Base-by-base conservation (phyloP, 495 filamentous ascomycete species). In the Aspergillus saccharolyticus region DNA sequence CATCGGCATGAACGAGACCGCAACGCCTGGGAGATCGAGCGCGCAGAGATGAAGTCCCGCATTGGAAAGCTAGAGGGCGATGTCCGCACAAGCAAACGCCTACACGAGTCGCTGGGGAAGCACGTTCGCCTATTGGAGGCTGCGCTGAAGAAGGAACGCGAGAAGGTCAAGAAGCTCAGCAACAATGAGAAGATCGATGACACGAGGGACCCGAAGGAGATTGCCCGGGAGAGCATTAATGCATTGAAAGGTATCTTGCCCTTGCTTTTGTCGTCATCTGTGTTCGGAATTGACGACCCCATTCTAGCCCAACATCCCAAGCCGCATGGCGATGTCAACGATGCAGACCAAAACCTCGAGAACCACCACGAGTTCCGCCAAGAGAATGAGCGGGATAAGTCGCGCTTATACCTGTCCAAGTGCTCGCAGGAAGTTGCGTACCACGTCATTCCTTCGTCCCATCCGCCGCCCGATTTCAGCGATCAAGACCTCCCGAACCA, bases 11-110 rank as follows among this genome's bases (percentile, higher is more conserved):
- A 99, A 71, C 89, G 94, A 74, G 95, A 96, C 65, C 87, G 95
- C 64, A 99, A 99, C 72, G 88, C 90, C 19, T 99, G 94, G 94
- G 94, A 97, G 67, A 98, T 98, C 68, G 94, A 98, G 74, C 85
- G 90, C 67, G 94, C 95, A 58, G 94, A 97, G 78, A 98, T 98
- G 94, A 97, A 96, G 74, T 91, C 89, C 60, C 86, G 93, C 70
- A 97, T 98, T 74, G 94, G 92, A n/a, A 86, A 88, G 66, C 80
- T 97, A 59, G 94, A 98, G 68, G 94, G 94, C 54, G 90, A 95
- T 52, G 80, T 87, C 19, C 80, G 92, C 49, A 89, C 89, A 51
- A 85, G 87, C 49, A 95, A 95, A 72, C 85, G 88, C 56, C 76
- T 91, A 57, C 90, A 96, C 54, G 92, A 93, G 71, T 88, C 88